Evolutionary conservation across 805 yeast genomes (phyloP), one percentile per base, ranked within the genome.

Genomic region (Lipomyces orientalis): DNA sequence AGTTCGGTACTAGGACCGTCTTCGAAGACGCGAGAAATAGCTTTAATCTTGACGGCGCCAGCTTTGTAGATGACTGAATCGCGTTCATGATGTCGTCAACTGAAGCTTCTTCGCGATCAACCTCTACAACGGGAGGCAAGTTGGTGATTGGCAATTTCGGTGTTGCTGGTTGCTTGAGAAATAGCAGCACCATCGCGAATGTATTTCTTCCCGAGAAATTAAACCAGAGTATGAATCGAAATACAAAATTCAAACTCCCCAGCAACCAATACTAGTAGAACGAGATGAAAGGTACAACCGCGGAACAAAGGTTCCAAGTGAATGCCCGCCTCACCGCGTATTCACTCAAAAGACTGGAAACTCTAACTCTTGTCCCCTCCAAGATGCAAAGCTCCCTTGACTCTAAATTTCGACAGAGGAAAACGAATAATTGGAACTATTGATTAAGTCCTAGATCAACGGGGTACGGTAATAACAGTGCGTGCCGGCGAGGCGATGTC

Each of bases 81-180:
- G 61, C 66, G 25, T 22, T 56, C 19, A 67, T 52, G 55, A 67
- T 57, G 33, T 67, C 68, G 33, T 67, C 68, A n/a, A 64, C 71
- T 3, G 66, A 55, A 39, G 58, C 65, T n/a, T 22, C 49, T 16
- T 67, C 71, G 49, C 68, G 63, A 35, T 67, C 71, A 25, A 67
- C 64, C 59, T 67, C 71, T n/a, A 67, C 52, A 16, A 56, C 68
- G 16, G 49, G 16, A 14, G 71, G 68, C 14, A 67, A 63, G 39
- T 65, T 65, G 37, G 64, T n/a, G 19, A 67, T 67, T 12, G 65
- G 65, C 58, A 54, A 58, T 25, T 39, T 49, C 33, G 67, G 55
- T 12, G 61, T 58, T 5, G 60, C 62, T 22, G 71, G 71, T 57
- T 64, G 67, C 46, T 60, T 58, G 25, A 67, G 62, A 31, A 67